Evolutionary conservation across 2,329 filamentous ascomycete genomes (phyloP), one percentile per base, ranked within the genome.

Genomic region (Colletotrichum gigasporum): DNA sequence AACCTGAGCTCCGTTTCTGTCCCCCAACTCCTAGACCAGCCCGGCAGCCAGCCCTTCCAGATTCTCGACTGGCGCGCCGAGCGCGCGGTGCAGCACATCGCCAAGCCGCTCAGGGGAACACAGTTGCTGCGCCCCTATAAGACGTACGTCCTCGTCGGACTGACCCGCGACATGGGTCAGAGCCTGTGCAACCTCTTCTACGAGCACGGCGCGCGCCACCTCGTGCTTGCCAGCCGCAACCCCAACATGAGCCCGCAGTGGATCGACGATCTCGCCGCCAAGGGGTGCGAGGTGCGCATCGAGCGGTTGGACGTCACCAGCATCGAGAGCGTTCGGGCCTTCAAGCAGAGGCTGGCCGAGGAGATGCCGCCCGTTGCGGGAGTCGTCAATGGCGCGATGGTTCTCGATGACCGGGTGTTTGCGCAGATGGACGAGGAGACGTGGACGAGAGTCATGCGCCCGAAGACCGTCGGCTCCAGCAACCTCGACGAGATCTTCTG

Each of bases 31-130:
- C 67, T 75, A 5, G 65, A 70, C 16, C 9, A 50, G 30, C 2
- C 35, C 47, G 1, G 14, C 44, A 2, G 26, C 55, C 5, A 39
- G 44, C 67, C 70, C 0, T 78, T 79, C 65, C 70, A 71, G 12
- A 53, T 80, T 3, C 57, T 82, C 9, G 74, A 82, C 69, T 83
- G 80, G 80, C 72, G 71, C 37, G 70, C 71, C 1, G 70, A 79
- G 20, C 71, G 79, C 1, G 67, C 64, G 1, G 66, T 76, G 1
- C 22, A 67, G 1, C 60, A 72, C 24, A 59, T 69, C 0, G 66
- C 75, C 14, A 68, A 70, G 37, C 71, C 75, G 2, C 54, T 71
- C 2, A 60, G 67, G 4, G 68, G 67, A 14, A 62, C 69, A 0
- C 47, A 69, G 1, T 63, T 76, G 7, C 68, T 82, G 41, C 71